Evolutionary conservation across 2,329 filamentous ascomycete species (phyloP).

Genomic region (Aureobasidium pullulans): DNA sequence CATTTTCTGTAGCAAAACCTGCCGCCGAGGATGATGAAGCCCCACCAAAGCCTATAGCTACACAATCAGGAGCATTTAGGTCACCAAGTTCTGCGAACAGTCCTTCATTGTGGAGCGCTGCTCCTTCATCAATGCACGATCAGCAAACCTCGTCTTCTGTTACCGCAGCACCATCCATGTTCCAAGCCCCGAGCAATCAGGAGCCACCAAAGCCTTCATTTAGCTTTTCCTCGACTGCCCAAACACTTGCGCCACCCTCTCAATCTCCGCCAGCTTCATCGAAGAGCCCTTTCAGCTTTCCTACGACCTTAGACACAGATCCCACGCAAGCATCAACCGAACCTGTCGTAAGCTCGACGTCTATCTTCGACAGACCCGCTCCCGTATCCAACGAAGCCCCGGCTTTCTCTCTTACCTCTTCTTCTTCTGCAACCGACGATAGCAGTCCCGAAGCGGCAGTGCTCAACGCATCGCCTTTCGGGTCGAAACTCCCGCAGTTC

Average conservation of each 20-base stretch:
- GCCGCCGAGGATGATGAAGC: neutral
- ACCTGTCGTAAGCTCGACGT: neutral
- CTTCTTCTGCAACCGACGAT: neutral
- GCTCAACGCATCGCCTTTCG: neutral
- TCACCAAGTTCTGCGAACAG: neutral
- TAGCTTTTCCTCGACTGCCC: slow-evolving; percentile 8
- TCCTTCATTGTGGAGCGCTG: neutral
- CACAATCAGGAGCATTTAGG: neutral
- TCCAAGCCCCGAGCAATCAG: neutral
- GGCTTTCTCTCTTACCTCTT: neutral
- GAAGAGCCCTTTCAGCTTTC: neutral
- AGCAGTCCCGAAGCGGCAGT: neutral
- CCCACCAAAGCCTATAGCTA: neutral
- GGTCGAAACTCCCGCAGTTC: slow-evolving; percentile 11
- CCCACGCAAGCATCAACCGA: neutral
- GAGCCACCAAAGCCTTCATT: neutral
- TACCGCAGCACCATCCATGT: neutral
- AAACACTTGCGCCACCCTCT: neutral
- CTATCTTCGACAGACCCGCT: neutral
- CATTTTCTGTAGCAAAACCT: neutral
- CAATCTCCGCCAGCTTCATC: neutral
- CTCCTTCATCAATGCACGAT: neutral
- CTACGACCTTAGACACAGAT: neutral
- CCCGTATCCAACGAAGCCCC: neutral
- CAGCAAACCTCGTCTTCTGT: neutral